Evolutionary conservation across 257 asterid species (phyloP).

Genomic region (Anisodus tanguticus): DNA sequence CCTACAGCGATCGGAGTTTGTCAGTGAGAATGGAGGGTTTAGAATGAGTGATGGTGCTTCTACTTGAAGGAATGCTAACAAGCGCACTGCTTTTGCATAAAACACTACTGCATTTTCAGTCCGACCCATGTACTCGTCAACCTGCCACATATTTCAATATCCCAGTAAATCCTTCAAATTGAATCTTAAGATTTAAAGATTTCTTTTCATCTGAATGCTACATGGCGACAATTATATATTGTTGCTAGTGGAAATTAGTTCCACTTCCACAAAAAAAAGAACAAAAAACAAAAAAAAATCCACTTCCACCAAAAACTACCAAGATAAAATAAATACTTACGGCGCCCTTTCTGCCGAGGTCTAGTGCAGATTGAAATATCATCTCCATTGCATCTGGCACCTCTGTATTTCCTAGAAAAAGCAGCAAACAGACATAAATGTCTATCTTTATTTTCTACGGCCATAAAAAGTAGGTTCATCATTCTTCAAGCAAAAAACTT

Average conservation of each 20-base stretch:
- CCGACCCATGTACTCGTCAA: constrained; percentile 74
- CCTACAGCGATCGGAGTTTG: constrained; percentile 71
- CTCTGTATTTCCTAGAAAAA: constrained; percentile 64
- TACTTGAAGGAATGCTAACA: constrained; percentile 61
- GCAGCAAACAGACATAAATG: background rate
- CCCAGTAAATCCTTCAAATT: background rate
- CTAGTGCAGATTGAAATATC: constrained; percentile 82
- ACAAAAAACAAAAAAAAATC: no score
- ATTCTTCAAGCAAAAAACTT: background rate
- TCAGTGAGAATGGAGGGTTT: constrained; percentile 82
- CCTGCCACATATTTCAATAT: constrained; percentile 49
- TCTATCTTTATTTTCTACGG: background rate
- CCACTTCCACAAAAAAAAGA: background rate
- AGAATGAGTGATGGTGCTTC: constrained; percentile 77
- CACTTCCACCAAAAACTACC: background rate
- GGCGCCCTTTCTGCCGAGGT: constrained; percentile 71
- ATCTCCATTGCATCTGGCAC: constrained; percentile 95
- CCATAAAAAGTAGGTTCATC: background rate
- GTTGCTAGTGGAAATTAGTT: background rate
- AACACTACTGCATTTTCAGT: constrained; percentile 54
- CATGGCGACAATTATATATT: background rate
- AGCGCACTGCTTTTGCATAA: constrained; percentile 67
- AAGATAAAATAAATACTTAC: constrained; percentile 51
- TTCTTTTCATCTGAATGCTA: background rate
- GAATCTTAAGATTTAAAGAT: background rate